A percentile compares a stretch with the other conserved stretches of the same genome.
Evolutionary conservation across 305 asterid species (phyloP).

Genomic region (Fraxinus latifolia): DNA sequence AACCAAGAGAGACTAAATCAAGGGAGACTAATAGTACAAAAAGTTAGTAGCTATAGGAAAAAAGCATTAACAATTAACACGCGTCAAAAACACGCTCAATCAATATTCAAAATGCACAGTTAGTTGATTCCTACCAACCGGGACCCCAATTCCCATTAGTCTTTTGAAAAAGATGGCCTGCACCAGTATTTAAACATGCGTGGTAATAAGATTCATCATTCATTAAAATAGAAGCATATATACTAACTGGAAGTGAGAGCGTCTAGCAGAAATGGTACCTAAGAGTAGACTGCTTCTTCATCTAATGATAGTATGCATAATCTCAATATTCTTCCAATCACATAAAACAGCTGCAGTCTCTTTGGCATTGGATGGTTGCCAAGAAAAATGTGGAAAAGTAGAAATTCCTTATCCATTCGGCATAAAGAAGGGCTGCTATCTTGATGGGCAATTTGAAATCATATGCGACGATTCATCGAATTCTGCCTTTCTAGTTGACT

Average conservation of each 20-base stretch:
- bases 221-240: background rate
- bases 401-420: constrained; percentile 44
- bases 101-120: background rate
- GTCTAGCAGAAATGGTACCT: background rate
- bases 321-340: background rate
- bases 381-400: constrained; percentile 27
- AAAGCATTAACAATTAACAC: background rate
- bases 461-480: constrained; percentile 22
- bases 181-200: background rate
- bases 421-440: constrained; percentile 28
- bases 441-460: constrained; percentile 27
- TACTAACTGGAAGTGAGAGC: background rate
- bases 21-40: too few species aligned
- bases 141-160: background rate
- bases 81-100: background rate
- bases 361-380: constrained; percentile 24
- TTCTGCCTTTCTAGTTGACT: background rate
- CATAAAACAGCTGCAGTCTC: constrained; percentile 15
- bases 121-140: background rate
- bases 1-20: too few species aligned
- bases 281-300: background rate
- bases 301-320: background rate
- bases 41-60: background rate
- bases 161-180: background rate
- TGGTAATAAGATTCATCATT: background rate